Evolutionary conservation across 2,329 filamentous ascomycete genomes (phyloP).

Genomic region (Diplodia intermedia): DNA sequence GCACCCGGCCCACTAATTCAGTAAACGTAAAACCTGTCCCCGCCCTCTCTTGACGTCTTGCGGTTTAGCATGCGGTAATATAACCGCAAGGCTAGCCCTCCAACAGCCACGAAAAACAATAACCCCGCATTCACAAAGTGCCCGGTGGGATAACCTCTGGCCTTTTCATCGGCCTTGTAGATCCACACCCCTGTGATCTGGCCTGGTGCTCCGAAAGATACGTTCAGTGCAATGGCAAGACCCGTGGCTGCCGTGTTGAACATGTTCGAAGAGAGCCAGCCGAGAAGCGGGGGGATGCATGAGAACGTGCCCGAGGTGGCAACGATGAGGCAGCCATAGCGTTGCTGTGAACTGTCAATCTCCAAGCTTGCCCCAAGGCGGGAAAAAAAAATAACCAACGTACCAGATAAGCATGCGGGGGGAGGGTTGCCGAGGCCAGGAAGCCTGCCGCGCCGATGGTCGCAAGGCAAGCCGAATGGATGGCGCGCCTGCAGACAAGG

Average conservation of each 20-base stretch:
- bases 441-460: slow-evolving; percentile 64
- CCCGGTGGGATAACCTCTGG: slow-evolving; percentile 70
- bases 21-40: slow-evolving; percentile 29
- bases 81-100: slow-evolving; percentile 61
- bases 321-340: slow-evolving; percentile 75
- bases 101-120: slow-evolving; percentile 64
- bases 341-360: slow-evolving; percentile 37
- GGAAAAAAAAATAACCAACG: slow-evolving; percentile 32
- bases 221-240: slow-evolving; percentile 73
- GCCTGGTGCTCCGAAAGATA: slow-evolving; percentile 71
- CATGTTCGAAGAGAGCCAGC: slow-evolving; percentile 74
- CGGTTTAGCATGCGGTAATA: slow-evolving; percentile 62
- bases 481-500: slow-evolving; percentile 47
- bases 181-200: slow-evolving; percentile 79
- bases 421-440: slow-evolving; percentile 68
- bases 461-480: slow-evolving; percentile 59
- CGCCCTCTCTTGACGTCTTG: slow-evolving; percentile 31
- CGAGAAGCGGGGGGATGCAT: slow-evolving; percentile 72
- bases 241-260: slow-evolving; percentile 70
- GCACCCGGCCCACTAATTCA: slow-evolving; percentile 15
- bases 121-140: slow-evolving; percentile 71
- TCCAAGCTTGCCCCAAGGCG: neutral
- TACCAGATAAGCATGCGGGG: slow-evolving; percentile 63
- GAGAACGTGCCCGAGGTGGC: slow-evolving; percentile 71
- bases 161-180: slow-evolving; percentile 68